Evolutionary conservation across 2,329 filamentous ascomycete genomes (phyloP), one percentile per base, ranked within the genome.

Genomic region (Diplodia sapinea): DNA sequence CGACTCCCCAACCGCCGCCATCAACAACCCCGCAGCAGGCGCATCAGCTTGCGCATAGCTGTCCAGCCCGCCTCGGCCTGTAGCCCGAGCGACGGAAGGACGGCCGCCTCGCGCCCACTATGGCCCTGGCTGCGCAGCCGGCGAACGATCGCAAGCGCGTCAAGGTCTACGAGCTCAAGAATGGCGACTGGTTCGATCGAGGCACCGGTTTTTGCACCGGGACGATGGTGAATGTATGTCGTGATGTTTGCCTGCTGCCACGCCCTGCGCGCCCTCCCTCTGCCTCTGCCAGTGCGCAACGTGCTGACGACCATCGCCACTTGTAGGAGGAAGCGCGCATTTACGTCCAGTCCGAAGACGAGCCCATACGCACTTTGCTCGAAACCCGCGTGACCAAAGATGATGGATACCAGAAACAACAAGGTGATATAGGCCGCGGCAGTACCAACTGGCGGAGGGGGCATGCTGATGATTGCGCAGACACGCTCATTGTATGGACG

Each of bases 111-210:
- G 29, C 38, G 40, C 52, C 51, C 70, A 78, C 69, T 72, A 79
- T 79, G 79, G 77, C 77, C 66, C 74, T 76, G 73, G 78, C 76
- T 72, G 74, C 79, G 71, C 77, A 80, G 73, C 80, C 82, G 70
- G 77, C 81, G 72, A 83, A 81, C 74, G 82, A 84, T 75, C 81
- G 81, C 76, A 84, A 83, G 77, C 82, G 95, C 85, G 95, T 98
- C 81, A 99, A 99, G 85, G 95, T 99, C 78, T 99, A 99, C 81
- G 95, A 98, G 84, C 87, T 99, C 75, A 93, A 92, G 80, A 93
- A 97, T 82, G 97, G 96, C 86, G 95, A 98, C 88, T 99, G 95
- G 95, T 97, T 94, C 79, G 95, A 99, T 82, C 87, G 94, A 76
- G 95, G 95, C 71, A 99, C 95, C 57, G 95, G 95, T 70, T 97